These are phyloP conservation scores for Aspergillus brasiliensis DNA, from an alignment of 2,329 filamentous ascomycete species.

Conservation along the genomic window DNA sequence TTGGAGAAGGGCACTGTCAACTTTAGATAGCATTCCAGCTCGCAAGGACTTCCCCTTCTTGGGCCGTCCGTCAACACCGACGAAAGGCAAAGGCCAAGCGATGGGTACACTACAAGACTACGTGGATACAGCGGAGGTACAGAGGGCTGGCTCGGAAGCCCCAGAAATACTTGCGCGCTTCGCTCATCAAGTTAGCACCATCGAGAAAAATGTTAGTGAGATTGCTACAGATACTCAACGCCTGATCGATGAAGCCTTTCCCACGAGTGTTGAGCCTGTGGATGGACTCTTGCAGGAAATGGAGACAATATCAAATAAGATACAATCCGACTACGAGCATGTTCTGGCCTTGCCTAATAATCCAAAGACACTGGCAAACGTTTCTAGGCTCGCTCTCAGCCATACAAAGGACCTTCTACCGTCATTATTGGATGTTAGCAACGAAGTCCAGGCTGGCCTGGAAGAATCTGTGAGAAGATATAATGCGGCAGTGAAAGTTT, in stretches of 20 bases:
- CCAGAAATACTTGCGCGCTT: constrained; percentile 62
- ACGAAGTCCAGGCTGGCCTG: constrained; percentile 56
- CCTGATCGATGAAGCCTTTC: constrained; percentile 42
- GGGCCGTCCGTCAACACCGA: constrained; percentile 44
- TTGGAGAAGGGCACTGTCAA: constrained; percentile 43
- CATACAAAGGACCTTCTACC: constrained; percentile 67
- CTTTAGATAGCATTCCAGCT: constrained; percentile 45
- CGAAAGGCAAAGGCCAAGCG: constrained; percentile 45
- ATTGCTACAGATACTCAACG: constrained; percentile 59
- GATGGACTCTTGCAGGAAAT: constrained; percentile 78
- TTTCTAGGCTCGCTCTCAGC: constrained; percentile 65
- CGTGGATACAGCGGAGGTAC: constrained; percentile 72
- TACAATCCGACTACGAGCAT: constrained; percentile 81
- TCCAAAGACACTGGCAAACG: constrained; percentile 63
- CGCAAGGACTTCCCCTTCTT: constrained; percentile 47
- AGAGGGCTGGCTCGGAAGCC: constrained; percentile 69
- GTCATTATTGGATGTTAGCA: constrained; percentile 58
- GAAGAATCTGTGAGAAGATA: constrained; percentile 61
- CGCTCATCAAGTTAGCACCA: constrained; percentile 59
- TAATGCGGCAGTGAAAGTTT: constrained; percentile 67
- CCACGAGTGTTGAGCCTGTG: constrained; percentile 65
- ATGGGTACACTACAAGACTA: constrained; percentile 71
- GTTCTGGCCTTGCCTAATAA: constrained; percentile 69
- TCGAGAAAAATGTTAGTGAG: constrained; percentile 62
- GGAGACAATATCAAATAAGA: constrained; percentile 80